Conservation (phyloP, 2,329 filamentous ascomycete species). For the Aspergillus fumigatus region DNA sequence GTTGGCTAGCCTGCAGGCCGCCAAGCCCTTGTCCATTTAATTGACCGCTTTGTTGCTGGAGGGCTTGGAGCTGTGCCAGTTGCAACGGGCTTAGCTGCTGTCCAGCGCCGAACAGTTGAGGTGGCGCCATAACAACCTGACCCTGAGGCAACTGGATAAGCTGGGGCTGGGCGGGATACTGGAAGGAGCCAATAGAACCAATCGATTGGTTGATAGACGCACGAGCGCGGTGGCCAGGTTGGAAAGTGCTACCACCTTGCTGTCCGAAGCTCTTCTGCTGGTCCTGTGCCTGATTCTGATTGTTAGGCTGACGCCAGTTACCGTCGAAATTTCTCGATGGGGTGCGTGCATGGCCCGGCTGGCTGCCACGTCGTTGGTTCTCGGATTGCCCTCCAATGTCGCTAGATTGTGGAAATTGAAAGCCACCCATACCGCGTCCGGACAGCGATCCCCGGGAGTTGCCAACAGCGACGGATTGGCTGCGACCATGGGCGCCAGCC, state of each 20-base stretch:
- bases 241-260: conserved; percentile 70
- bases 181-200: conserved; percentile 77
- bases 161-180: conserved; percentile 83
- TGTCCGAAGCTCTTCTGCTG: conserved; percentile 61
- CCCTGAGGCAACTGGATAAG: conserved; percentile 78
- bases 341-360: conserved; percentile 69
- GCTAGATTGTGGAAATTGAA: conserved; percentile 61
- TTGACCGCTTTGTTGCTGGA: conserved; percentile 90
- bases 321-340: conserved; percentile 93
- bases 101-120: conserved; percentile 73
- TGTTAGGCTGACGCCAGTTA: conserved; percentile 88
- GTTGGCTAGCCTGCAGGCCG: conserved; percentile 64
- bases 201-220: conserved; percentile 84
- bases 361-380: conserved; percentile 70
- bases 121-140: conserved; percentile 74
- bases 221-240: conserved; percentile 84
- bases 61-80: conserved; percentile 81
- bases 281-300: conserved; percentile 43
- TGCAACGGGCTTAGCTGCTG: conserved; percentile 86
- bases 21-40: conserved; percentile 72
- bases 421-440: conserved; percentile 64
- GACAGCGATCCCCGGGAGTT: conserved; percentile 62
- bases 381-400: conserved; percentile 54
- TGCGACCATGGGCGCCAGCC: conserved; percentile 60
- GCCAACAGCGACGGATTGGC: conserved; percentile 50